Conservation (phyloP, 2,329 filamentous ascomycete species). For the Emergomyces orientalis region DNA sequence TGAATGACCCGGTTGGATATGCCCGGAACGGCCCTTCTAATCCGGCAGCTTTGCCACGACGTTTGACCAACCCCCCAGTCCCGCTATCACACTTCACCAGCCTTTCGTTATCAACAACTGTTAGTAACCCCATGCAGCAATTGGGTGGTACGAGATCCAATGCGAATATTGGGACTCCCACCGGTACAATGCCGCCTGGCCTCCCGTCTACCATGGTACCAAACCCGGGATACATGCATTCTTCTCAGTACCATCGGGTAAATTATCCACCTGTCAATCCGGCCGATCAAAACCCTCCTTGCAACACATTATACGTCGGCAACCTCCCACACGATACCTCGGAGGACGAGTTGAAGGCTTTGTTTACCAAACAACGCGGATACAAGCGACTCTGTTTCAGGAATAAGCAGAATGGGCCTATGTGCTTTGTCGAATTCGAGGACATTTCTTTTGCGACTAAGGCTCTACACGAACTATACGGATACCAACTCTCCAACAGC, state of each 20-base stretch:
- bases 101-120: constrained; percentile 62
- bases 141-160: constrained; percentile 43
- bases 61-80: constrained; percentile 62
- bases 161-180: constrained; percentile 43
- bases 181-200: constrained; percentile 50
- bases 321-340: constrained; percentile 88
- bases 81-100: constrained; percentile 59
- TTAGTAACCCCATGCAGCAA: constrained; percentile 46
- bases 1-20: constrained; percentile 55
- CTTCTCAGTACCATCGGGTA: constrained; percentile 50
- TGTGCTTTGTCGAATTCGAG: constrained; percentile 99
- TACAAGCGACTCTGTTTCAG: constrained; percentile 94
- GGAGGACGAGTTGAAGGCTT: constrained; percentile 86
- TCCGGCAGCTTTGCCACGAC: constrained; percentile 42
- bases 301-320: constrained; percentile 97
- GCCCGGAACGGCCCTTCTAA: constrained; percentile 57
- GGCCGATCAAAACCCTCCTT: constrained; percentile 91
- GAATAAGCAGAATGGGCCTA: constrained; percentile 88
- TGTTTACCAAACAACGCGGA: constrained; percentile 87
- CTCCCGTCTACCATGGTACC: constrained; percentile 29
- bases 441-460: constrained; percentile 88
- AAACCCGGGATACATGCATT: constrained; percentile 48
- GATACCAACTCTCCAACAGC: constrained; percentile 77
- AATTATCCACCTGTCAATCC: constrained; percentile 83
- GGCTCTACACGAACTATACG: constrained; percentile 81